Evolutionary conservation across 2,329 filamentous ascomycete species (phyloP).

Genomic region (Neurospora sp.): DNA sequence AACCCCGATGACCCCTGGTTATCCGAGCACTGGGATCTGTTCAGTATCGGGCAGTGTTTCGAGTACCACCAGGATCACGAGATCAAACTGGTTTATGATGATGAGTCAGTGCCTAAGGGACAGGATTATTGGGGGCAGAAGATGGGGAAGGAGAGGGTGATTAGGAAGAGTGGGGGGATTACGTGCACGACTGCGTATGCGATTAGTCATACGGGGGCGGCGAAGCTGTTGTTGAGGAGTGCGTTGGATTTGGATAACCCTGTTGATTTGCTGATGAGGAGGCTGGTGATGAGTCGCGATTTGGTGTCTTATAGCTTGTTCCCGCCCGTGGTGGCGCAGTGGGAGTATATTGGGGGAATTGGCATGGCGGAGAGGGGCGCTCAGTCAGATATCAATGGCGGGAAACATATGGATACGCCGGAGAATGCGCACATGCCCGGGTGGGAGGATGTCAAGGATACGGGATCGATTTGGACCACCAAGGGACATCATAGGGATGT

Average conservation of each 20-base stretch:
- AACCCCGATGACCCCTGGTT: conserved; percentile 17
- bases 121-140: conserved; percentile 11
- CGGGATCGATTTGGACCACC: conserved; percentile 5
- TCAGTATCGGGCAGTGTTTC: conserved; percentile 16
- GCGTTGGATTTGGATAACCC: conserved; percentile 18
- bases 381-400: conserved; percentile 17
- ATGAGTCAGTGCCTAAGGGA: conserved; percentile 7
- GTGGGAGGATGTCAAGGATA: conserved; percentile 8
- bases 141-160: conserved; percentile 17
- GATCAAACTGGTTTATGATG: conserved; percentile 10
- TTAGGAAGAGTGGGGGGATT: conserved; percentile 16
- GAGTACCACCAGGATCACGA: conserved; percentile 11
- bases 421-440: conserved; percentile 6
- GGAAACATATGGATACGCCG: conserved; percentile 8
- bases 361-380: conserved; percentile 16
- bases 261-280: conserved; percentile 19
- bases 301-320: conserved; percentile 17
- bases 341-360: conserved; percentile 16
- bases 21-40: conserved; percentile 16
- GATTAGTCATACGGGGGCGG: conserved; percentile 19
- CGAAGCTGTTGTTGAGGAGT: conserved; percentile 18
- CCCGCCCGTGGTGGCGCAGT: conserved; percentile 20
- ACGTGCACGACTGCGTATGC: conserved; percentile 21
- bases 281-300: conserved; percentile 14
- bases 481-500: conserved; percentile 9